A percentile compares a stretch with the other conserved stretches of the same genome.
phyloP scores from a whole-genome alignment of 208 protist genomes.

The Trypanosoma cruzi region DNA sequence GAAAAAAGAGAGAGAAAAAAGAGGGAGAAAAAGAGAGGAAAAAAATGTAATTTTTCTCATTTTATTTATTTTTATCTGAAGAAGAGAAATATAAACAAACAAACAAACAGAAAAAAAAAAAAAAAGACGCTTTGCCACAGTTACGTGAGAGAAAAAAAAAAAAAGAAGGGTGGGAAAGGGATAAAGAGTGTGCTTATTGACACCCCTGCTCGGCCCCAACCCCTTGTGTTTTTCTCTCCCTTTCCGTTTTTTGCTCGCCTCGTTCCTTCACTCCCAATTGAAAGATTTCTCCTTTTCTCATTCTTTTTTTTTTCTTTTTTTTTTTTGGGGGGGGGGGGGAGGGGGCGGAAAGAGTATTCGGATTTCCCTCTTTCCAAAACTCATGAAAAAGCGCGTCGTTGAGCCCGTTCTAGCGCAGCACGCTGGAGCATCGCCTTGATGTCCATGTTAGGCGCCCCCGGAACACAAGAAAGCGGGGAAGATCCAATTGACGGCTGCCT shows the following conservation, averaged over 20 bases:
- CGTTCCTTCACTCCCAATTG: too few species aligned
- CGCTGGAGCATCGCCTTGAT: conserved; percentile 84
- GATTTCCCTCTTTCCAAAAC: neutral
- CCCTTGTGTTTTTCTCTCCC: neutral
- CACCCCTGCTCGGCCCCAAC: neutral
- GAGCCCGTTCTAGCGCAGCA: conserved; percentile 68
- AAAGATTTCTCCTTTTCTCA: neutral
- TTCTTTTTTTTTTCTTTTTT: neutral
- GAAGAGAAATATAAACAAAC: too few species aligned
- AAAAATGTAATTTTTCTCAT: too few species aligned
- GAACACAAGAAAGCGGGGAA: conserved; percentile 20
- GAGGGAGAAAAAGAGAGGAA: too few species aligned
- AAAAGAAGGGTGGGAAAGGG: neutral
- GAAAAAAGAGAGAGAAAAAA: neutral
- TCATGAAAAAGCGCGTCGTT: conserved; percentile 31
- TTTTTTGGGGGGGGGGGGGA: too few species aligned
- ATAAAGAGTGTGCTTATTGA: neutral
- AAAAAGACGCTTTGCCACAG: too few species aligned
- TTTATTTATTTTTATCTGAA: too few species aligned
- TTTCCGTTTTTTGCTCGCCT: neutral
- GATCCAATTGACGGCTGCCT: conserved; percentile 25
- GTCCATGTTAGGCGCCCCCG: conserved; percentile 36
- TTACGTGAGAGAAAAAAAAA: too few species aligned
- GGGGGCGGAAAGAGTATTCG: too few species aligned
- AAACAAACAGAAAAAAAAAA: neutral